phyloP scores from a whole-genome alignment of 2,329 filamentous ascomycete species.

The Exserohilum turcica region DNA sequence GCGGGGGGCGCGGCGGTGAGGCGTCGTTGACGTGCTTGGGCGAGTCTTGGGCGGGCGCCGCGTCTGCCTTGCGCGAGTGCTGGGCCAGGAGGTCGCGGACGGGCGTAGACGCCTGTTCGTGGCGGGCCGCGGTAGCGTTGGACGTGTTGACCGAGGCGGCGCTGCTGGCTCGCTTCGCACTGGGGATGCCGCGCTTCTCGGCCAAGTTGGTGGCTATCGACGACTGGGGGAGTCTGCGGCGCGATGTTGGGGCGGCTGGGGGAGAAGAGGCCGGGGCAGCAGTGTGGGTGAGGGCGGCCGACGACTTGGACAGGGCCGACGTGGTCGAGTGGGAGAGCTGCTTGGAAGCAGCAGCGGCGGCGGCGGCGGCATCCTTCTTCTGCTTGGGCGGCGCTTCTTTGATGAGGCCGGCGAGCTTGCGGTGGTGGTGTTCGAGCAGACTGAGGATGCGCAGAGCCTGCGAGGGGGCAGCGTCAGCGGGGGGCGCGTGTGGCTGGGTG shows the following conservation, averaged over 20 bases:
- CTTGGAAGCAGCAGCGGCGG: slow-evolving; percentile 12
- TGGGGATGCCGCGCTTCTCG: slow-evolving; percentile 77
- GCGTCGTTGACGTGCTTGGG: slow-evolving; percentile 20
- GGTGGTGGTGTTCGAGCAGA: slow-evolving; percentile 87
- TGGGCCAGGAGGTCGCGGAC: slow-evolving; percentile 42
- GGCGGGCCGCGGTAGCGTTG: slow-evolving; percentile 67
- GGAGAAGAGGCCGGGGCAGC: slow-evolving; percentile 35
- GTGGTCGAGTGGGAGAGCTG: slow-evolving; percentile 19
- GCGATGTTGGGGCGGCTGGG: slow-evolving; percentile 39
- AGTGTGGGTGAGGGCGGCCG: slow-evolving; percentile 37
- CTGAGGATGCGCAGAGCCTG: slow-evolving; percentile 82
- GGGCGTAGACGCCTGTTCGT: slow-evolving; percentile 37
- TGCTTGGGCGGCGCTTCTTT: slow-evolving; percentile 62
- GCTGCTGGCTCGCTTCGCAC: slow-evolving; percentile 63
- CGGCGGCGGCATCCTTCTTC: slow-evolving; percentile 24
- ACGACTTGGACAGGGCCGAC: slow-evolving; percentile 22
- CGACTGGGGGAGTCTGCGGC: slow-evolving; percentile 65
- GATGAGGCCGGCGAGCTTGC: slow-evolving; percentile 79
- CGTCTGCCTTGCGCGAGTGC: slow-evolving; percentile 37
- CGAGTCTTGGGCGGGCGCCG: slow-evolving; percentile 20
- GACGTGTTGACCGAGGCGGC: slow-evolving; percentile 76
- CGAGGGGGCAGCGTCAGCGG: neutral
- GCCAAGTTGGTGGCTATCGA: slow-evolving; percentile 90
- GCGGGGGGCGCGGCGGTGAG: slow-evolving; percentile 21
- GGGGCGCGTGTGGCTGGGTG: neutral